Conservation (phyloP, 1,139 yeast genomes). For the Saccharomycopsis crataegensis region DNA sequence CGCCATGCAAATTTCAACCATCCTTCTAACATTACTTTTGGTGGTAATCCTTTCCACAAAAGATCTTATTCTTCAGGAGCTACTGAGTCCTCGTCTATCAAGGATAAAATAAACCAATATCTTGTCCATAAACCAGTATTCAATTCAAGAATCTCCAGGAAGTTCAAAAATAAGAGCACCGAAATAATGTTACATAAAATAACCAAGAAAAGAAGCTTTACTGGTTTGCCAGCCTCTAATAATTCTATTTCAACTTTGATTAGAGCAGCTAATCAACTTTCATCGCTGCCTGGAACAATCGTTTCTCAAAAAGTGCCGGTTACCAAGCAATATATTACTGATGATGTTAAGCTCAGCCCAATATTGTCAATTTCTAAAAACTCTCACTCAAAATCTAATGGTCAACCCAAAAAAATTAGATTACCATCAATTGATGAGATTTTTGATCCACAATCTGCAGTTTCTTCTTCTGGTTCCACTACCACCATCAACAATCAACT, state of each 20-base stretch:
- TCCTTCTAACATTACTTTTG: background rate
- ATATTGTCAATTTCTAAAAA: slow-evolving; percentile 7
- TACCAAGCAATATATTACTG: background rate
- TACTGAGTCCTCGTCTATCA: slow-evolving; percentile 3
- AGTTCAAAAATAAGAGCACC: slow-evolving; percentile 21
- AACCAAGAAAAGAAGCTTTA: slow-evolving; percentile 5
- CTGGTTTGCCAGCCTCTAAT: background rate
- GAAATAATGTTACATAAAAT: slow-evolving; percentile 15
- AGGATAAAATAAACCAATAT: slow-evolving; percentile 22
- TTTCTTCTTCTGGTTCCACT: background rate
- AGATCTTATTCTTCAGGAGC: background rate
- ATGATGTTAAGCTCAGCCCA: slow-evolving; percentile 2
- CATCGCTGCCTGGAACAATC: background rate
- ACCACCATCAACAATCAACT: background rate
- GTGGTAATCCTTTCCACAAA: background rate
- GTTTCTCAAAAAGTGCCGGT: background rate
- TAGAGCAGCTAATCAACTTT: background rate
- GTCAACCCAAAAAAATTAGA: background rate
- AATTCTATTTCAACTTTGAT: background rate
- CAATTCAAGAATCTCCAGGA: slow-evolving; percentile 28
- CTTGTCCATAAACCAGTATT: slow-evolving; percentile 22
- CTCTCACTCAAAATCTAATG: background rate
- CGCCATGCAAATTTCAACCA: background rate
- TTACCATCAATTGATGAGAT: slow-evolving; percentile 19
- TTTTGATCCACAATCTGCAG: slow-evolving; percentile 8